Percentiles rank a stretch among this genome's conserved stretches.
Conservation (phyloP, 352 stramenopile species). For the Pythium grandisporangium region DNA sequence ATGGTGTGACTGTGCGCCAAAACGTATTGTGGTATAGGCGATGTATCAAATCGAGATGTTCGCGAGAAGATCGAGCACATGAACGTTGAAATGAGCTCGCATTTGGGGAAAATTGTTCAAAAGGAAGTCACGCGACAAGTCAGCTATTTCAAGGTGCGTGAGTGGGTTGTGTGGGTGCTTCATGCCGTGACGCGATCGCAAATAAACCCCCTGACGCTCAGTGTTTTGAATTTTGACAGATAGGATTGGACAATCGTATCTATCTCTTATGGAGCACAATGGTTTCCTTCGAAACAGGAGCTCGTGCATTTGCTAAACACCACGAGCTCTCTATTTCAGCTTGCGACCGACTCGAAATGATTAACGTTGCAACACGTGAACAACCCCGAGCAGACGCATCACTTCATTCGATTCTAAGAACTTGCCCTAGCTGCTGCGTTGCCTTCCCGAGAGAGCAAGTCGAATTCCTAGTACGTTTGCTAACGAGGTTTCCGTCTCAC, state of each 20-base stretch:
- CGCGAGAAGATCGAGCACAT: constrained; percentile 38
- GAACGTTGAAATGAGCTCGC: constrained; percentile 39
- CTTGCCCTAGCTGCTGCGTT: constrained; percentile 3
- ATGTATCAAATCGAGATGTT: constrained; percentile 38
- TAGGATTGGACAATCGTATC: constrained; percentile 45
- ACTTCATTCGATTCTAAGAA: not conserved
- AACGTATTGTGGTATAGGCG: too few relatives aligned
- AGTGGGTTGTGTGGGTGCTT: too few relatives aligned
- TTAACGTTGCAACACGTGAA: too few relatives aligned
- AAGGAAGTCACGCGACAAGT: constrained; percentile 48
- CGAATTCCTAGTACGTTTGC: constrained; percentile 6
- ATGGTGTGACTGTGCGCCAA: too few relatives aligned
- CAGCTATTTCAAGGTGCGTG: constrained; percentile 56
- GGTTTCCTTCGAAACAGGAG: constrained; percentile 43
- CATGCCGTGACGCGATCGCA: too few relatives aligned
- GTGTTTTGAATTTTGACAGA: constrained; percentile 14
- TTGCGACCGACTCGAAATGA: too few relatives aligned
- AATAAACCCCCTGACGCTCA: not conserved
- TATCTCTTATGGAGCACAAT: constrained; percentile 67
- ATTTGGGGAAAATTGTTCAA: constrained; percentile 51
- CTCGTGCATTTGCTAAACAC: constrained; percentile 32
- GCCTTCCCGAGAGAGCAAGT: not conserved
- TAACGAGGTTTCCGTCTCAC: not conserved
- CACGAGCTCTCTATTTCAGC: too few relatives aligned
- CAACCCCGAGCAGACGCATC: too few relatives aligned